These are phyloP conservation scores for Suhomyces canberraensis DNA, from an alignment of 805 yeast species.

Conservation along the genomic window DNA sequence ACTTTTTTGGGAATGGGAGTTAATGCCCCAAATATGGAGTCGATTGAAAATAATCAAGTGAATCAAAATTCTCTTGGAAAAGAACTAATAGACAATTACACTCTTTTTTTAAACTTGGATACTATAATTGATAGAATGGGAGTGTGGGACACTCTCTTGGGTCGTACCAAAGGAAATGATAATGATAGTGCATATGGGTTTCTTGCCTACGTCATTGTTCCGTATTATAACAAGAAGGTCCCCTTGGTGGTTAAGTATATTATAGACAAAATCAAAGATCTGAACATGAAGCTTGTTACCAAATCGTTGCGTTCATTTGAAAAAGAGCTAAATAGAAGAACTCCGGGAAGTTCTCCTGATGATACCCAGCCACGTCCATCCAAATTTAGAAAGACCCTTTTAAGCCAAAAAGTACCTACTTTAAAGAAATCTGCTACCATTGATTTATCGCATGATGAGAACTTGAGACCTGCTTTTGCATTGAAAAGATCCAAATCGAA, in stretches of 20 bases:
- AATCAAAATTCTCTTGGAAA: background rate
- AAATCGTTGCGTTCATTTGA: constrained; percentile 8
- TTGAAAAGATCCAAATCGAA: constrained; percentile 40
- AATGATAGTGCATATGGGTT: constrained; percentile 46
- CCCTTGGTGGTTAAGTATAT: constrained; percentile 47
- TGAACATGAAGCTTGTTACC: constrained; percentile 31
- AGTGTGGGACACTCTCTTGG: constrained; percentile 49
- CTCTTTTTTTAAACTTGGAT: constrained; percentile 31
- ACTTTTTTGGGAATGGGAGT: constrained; percentile 44
- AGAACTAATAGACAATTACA: constrained; percentile 7
- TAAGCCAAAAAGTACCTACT: constrained; percentile 8
- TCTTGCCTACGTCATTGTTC: constrained; percentile 50
- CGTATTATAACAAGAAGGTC: constrained; percentile 48
- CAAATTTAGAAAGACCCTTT: constrained; percentile 1
- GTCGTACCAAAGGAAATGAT: constrained; percentile 23
- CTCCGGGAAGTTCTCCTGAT: constrained; percentile 1
- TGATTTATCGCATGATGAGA: constrained; percentile 14
- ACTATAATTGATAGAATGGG: constrained; percentile 50
- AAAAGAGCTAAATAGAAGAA: constrained; percentile 4
- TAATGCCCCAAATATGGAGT: constrained; percentile 3
- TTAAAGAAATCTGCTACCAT: constrained; percentile 19
- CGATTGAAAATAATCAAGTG: constrained; percentile 3
- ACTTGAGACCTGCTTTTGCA: constrained; percentile 31
- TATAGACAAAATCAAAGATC: constrained; percentile 47
- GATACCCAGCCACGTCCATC: background rate